Evolutionary conservation across 768 basidiomycete species (phyloP).

Genomic region (Rhizopogon sp.): DNA sequence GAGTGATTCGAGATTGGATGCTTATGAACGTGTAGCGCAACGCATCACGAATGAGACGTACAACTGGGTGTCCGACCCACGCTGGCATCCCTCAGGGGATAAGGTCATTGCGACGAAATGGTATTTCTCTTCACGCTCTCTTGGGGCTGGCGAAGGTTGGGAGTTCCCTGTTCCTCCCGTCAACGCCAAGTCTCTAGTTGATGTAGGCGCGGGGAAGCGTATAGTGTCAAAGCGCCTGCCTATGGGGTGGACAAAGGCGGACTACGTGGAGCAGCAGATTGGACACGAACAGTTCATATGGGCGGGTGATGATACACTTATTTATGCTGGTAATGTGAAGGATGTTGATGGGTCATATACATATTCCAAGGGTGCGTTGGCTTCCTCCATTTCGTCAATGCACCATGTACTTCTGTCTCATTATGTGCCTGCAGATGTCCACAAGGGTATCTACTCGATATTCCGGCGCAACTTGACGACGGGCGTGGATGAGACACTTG

Average conservation of each 20-base stretch:
- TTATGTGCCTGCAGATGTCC: constrained; percentile 44
- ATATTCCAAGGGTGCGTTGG: constrained; percentile 58
- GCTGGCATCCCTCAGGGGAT: constrained; percentile 62
- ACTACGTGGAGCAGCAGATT: constrained; percentile 67
- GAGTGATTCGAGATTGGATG: neutral
- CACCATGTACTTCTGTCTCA: neutral
- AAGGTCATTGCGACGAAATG: constrained; percentile 73
- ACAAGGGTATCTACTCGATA: constrained; percentile 67
- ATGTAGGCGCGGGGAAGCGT: constrained; percentile 42
- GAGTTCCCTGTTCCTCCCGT: constrained; percentile 46
- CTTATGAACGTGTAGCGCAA: constrained; percentile 22
- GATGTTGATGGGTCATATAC: constrained; percentile 42
- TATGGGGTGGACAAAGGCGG: constrained; percentile 50
- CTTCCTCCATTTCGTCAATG: neutral
- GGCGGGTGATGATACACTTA: constrained; percentile 50
- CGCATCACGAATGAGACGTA: constrained; percentile 72
- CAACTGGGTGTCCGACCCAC: constrained; percentile 63
- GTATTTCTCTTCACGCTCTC: constrained; percentile 60
- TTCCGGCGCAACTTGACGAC: constrained; percentile 63
- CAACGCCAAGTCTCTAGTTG: constrained; percentile 16
- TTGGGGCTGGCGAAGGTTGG: constrained; percentile 75
- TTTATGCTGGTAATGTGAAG: constrained; percentile 61
- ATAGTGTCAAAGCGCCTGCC: constrained; percentile 55
- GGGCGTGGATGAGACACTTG: constrained; percentile 45
- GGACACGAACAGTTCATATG: constrained; percentile 71